phyloP scores from a whole-genome alignment of 1,139 yeast species.

The Yamadazyma diospyri region DNA sequence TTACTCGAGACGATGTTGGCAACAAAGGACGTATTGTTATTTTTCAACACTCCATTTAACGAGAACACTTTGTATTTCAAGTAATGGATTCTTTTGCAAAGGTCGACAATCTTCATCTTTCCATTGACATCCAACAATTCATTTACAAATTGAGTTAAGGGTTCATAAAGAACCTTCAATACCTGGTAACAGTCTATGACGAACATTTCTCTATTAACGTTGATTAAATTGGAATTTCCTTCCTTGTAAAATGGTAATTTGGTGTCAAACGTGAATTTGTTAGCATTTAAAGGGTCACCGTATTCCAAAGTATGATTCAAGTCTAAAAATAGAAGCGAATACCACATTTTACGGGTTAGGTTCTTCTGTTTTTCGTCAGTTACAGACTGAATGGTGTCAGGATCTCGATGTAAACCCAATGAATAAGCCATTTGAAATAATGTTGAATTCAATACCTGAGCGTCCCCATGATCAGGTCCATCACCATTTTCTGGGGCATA shows the following conservation, averaged over 20 bases:
- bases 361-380: conserved; percentile 22
- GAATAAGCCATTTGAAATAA: conserved; percentile 41
- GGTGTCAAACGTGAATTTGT: conserved; percentile 31
- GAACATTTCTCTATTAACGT: conserved; percentile 24
- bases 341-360: conserved; percentile 23
- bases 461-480: conserved; percentile 47
- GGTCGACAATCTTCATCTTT: conserved; percentile 6
- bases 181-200: conserved; percentile 11
- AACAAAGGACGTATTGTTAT: conserved; percentile 17
- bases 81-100: conserved; percentile 13
- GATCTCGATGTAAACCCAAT: conserved; percentile 46
- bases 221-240: conserved; percentile 22
- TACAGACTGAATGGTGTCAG: conserved; percentile 23
- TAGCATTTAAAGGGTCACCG: conserved; percentile 36
- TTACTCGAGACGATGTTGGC: conserved; percentile 17
- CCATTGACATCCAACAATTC: conserved; percentile 12
- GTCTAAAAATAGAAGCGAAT: conserved; percentile 28
- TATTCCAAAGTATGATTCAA: conserved; percentile 30
- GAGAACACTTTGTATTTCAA: conserved; percentile 10
- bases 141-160: conserved; percentile 12
- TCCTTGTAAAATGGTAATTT: conserved; percentile 21
- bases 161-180: conserved; percentile 11
- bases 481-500: conserved; percentile 51
- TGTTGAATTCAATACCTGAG: conserved; percentile 35
- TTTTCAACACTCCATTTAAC: conserved; percentile 5